phyloP scores from a whole-genome alignment of 2,329 filamentous ascomycete genomes.

The Colletotrichum australisinense region DNA sequence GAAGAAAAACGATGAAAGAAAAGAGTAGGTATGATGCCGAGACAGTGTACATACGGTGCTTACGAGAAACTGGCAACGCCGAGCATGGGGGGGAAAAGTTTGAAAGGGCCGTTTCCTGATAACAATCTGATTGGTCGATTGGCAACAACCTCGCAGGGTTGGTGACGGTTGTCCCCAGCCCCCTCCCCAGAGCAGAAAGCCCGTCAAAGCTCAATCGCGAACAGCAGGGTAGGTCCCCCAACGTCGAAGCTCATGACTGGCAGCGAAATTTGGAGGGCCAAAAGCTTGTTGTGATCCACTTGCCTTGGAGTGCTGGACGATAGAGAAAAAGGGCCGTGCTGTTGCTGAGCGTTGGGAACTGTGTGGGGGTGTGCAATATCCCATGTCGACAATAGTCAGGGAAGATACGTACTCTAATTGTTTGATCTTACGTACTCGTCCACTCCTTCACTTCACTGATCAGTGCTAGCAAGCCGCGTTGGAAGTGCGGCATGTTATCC shows the following conservation, averaged over 20 bases:
- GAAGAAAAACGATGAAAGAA: neutral
- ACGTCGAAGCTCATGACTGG: conserved; percentile 28
- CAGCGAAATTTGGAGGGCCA: conserved; percentile 26
- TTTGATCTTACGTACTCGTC: neutral
- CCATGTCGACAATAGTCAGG: conserved; percentile 16
- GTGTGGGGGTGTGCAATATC: conserved; percentile 19
- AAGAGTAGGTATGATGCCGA: conserved; percentile 16
- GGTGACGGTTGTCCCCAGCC: conserved; percentile 22
- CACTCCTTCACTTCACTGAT: no score
- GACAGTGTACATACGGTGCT: conserved; percentile 25
- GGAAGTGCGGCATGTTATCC: conserved; percentile 10
- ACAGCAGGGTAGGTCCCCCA: conserved; percentile 6
- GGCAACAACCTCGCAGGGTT: neutral
- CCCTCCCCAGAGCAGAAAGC: neutral
- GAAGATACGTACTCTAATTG: conserved; percentile 29
- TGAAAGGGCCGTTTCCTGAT: conserved; percentile 34
- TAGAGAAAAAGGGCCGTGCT: conserved; percentile 20
- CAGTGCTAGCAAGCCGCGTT: neutral
- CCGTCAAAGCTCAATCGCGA: conserved; percentile 30
- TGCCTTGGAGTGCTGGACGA: conserved; percentile 24
- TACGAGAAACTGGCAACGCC: neutral
- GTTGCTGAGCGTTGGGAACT: conserved; percentile 1
- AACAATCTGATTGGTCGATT: conserved; percentile 23
- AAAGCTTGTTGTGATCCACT: conserved; percentile 37
- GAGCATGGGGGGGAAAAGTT: conserved; percentile 9